Base-by-base conservation (phyloP, 495 filamentous ascomycete species). In the Tuber microsphaerosporum region DNA sequence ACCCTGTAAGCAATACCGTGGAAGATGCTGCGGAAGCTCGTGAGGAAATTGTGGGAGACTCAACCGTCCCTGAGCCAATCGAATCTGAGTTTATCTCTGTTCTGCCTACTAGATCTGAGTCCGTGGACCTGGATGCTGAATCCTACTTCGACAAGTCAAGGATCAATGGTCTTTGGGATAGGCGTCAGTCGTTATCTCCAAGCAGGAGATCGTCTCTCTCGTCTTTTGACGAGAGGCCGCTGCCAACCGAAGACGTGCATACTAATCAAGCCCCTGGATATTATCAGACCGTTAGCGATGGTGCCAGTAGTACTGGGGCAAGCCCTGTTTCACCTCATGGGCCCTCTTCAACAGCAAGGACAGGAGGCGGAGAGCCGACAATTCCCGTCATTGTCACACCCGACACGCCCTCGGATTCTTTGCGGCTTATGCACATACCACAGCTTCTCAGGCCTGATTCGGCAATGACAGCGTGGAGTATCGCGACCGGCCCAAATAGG, bases 371-470 rank as follows among this genome's bases (percentile, higher is more conserved):
- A 78, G 79, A 77, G 68, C 70, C 65, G 22, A 70, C 72, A 73
- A 80, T 81, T 70, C 79, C 79, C 73, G 69, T 81, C 17, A 81
- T 81, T 39, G 78, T 81, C 43, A 81, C 78, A 56, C 79, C 79
- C 5, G 79, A 81, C 75, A 78, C 75, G 26, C 75, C 79, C 45
- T 45, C 37, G 9, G 76, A 78, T 70, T 73, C 77, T 46, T 79
- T 79, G 71, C 65, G 65, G 43, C 72, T 81, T 46, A 26, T 73
- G 71, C 76, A 79, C 44, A 75, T 81, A 76, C 77, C 79, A 69
- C 69, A 77, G 39, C 77, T 74, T 65, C 79, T 81, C 34, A 77
- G 79, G 46, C 79, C 79, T 44, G 75, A 81, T 73, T 81, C 79
- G 45, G 73, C 17, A 31, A 77, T 72, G 75, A 81, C 79, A 72